A percentile compares a stretch with the other conserved stretches of the same genome.
phyloP scores from a whole-genome alignment of 129 eudicot species.

The Tanacetum coccineum region DNA sequence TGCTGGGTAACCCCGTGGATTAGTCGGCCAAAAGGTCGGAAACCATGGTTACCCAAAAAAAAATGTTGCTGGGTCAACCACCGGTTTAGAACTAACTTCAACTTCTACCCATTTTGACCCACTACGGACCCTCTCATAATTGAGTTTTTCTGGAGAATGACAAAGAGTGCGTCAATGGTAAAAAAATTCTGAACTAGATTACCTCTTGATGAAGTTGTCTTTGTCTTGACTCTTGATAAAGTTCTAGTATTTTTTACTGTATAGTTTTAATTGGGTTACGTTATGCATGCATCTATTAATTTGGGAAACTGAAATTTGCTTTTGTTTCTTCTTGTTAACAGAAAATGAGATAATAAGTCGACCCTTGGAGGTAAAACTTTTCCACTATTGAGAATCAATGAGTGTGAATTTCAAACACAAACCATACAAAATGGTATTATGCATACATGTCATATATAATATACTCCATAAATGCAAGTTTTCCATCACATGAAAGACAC shows the following conservation, averaged over 20 bases:
- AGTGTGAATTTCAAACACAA: background rate
- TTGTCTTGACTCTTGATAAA: too few relatives aligned
- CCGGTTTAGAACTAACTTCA: too few relatives aligned
- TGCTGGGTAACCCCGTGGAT: too few relatives aligned
- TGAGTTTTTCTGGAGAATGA: background rate
- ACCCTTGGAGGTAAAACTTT: background rate
- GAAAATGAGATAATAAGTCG: background rate
- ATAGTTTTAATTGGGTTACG: background rate
- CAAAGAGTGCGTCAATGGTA: constrained; percentile 3
- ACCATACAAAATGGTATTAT: background rate
- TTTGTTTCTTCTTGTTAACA: background rate
- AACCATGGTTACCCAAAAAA: too few relatives aligned
- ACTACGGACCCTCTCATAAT: too few relatives aligned
- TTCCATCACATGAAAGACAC: too few relatives aligned
- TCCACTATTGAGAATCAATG: background rate
- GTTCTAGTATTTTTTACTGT: too few relatives aligned
- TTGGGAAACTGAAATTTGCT: background rate
- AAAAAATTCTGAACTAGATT: too few relatives aligned
- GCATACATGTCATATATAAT: background rate
- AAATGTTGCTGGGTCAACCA: too few relatives aligned
- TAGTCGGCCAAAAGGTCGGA: too few relatives aligned
- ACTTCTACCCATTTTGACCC: too few relatives aligned
- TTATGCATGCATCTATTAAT: background rate
- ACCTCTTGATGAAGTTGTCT: too few relatives aligned
- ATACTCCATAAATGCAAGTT: background rate